Evolutionary conservation across 2,329 filamentous ascomycete species (phyloP).

Genomic region (Scytalidium sp.): DNA sequence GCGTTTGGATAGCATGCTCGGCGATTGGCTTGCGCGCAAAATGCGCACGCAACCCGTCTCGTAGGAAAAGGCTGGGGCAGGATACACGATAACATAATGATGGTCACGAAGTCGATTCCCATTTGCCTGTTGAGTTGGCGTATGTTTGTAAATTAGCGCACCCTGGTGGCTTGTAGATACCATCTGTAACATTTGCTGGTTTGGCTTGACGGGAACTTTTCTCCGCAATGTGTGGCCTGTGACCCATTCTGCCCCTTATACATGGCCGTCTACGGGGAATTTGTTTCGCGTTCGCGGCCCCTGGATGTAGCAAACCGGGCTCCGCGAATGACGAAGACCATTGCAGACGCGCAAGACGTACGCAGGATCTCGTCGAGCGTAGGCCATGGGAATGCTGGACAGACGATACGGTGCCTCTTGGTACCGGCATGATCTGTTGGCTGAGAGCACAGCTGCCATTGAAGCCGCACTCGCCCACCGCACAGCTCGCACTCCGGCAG

Average conservation of each 20-base stretch:
- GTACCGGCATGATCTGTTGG: not conserved
- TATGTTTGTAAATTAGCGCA: not conserved
- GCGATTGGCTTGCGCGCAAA: conserved; percentile 74
- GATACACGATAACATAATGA: not conserved
- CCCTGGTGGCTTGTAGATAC: not conserved
- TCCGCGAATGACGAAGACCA: not conserved
- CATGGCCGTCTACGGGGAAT: not conserved
- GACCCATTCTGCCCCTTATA: no score
- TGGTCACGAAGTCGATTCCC: not conserved
- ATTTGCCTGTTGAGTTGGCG: not conserved
- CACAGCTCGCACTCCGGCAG: not conserved
- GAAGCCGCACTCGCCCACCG: not conserved
- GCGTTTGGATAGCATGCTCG: conserved; percentile 84
- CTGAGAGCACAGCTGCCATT: not conserved
- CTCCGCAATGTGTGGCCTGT: not conserved
- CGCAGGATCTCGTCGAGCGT: no score
- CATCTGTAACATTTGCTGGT: not conserved
- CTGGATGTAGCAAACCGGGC: not conserved
- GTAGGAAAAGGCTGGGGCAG: not conserved
- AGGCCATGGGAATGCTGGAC: no score
- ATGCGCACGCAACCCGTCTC: conserved; percentile 41
- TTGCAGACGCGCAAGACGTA: not conserved
- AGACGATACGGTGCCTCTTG: no score
- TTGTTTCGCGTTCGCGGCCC: not conserved
- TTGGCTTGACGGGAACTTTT: not conserved